A percentile compares a stretch with the other conserved stretches of the same genome.
Evolutionary conservation across 768 basidiomycete genomes (phyloP).

Genomic region (Podaxis carcinomalis): DNA sequence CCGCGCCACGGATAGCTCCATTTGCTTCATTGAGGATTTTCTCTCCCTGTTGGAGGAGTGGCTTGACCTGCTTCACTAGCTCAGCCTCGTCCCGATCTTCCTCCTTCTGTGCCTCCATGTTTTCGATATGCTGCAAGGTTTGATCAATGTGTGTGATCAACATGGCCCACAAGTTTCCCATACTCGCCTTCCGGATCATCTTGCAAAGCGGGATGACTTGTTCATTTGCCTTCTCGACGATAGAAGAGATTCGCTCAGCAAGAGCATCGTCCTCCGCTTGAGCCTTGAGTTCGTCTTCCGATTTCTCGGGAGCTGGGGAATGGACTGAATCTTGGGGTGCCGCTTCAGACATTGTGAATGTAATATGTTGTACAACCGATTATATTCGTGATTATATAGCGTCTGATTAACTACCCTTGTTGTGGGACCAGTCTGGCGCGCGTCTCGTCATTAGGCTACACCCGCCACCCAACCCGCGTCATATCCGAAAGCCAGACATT

Average conservation of each 20-base stretch:
- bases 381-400: too few relatives aligned
- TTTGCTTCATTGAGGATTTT: slow-evolving; percentile 34
- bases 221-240: slow-evolving; percentile 31
- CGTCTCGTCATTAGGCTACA: too few relatives aligned
- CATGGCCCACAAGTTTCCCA: not conserved
- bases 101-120: slow-evolving; percentile 27
- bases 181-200: slow-evolving; percentile 32
- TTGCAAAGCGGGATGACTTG: slow-evolving; percentile 26
- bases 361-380: too few relatives aligned
- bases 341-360: not conserved
- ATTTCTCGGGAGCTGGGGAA: not conserved
- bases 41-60: slow-evolving; percentile 32
- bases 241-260: slow-evolving; percentile 28
- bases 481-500: too few relatives aligned
- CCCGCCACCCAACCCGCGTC: too few relatives aligned
- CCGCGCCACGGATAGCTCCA: slow-evolving; percentile 30
- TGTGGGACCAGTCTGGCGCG: too few relatives aligned
- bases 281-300: too few relatives aligned
- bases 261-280: slow-evolving; percentile 22
- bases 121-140: slow-evolving; percentile 27
- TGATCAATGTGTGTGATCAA: not conserved
- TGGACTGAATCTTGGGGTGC: not conserved
- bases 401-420: too few relatives aligned
- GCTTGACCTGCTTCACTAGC: slow-evolving; percentile 30
- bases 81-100: slow-evolving; percentile 32